Evolutionary conservation across 805 yeast genomes (phyloP).

Genomic region (Scheffersomyces spartinae): DNA sequence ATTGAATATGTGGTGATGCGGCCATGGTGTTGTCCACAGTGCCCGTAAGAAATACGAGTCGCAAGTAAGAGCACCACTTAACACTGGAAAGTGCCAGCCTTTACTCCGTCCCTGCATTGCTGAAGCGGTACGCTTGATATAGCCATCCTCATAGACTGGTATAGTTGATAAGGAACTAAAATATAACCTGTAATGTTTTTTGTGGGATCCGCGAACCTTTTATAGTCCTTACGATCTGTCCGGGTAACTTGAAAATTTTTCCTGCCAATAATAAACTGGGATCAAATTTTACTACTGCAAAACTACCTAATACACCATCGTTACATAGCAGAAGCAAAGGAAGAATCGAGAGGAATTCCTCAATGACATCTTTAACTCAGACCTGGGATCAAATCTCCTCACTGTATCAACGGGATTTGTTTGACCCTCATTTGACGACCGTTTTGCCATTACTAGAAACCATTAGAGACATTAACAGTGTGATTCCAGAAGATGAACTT

Average conservation of each 20-base stretch:
- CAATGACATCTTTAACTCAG: background rate
- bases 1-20: conserved; percentile 24
- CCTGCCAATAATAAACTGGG: too few relatives aligned
- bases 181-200: background rate
- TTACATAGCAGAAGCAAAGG: too few relatives aligned
- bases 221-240: background rate
- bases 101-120: conserved; percentile 7
- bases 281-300: too few relatives aligned
- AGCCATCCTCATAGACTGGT: conserved; percentile 33
- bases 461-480: background rate
- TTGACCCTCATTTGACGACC: conserved; percentile 13
- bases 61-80: conserved; percentile 1
- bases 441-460: conserved; percentile 7
- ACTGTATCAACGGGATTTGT: conserved; percentile 10
- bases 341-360: background rate
- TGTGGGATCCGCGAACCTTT: background rate
- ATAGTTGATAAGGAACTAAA: conserved; percentile 25
- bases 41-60: conserved; percentile 15
- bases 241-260: too few relatives aligned
- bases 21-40: conserved; percentile 32
- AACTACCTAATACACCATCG: too few relatives aligned
- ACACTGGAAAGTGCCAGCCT: background rate
- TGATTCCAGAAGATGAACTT: conserved; percentile 9
- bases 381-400: conserved; percentile 15
- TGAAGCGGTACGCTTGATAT: conserved; percentile 22